Conservation (phyloP, 192 early-diverging fungal genomes). For the Entomortierella chlamydospora region DNA sequence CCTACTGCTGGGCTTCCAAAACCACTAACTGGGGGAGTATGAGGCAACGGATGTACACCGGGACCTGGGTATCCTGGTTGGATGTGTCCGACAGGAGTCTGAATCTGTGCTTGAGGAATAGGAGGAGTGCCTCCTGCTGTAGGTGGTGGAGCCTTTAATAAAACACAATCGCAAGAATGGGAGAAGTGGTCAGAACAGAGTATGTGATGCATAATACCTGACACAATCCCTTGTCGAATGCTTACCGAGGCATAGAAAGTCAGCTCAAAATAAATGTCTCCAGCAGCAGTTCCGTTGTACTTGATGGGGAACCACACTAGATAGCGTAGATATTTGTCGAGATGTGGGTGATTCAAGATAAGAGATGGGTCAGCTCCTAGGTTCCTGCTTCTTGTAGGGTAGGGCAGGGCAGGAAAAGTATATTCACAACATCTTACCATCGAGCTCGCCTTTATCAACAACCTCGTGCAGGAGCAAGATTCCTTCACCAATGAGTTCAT, state of each 20-base stretch:
- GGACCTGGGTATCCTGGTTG: constrained; percentile 36
- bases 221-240: background rate
- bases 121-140: constrained; percentile 36
- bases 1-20: constrained; percentile 27
- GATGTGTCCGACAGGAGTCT: constrained; percentile 22
- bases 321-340: background rate
- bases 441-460: constrained; percentile 62
- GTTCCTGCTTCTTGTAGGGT: too few relatives aligned
- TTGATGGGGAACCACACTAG: constrained; percentile 64
- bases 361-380: too few relatives aligned
- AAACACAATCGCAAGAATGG: background rate
- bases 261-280: constrained; percentile 65
- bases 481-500: constrained; percentile 62
- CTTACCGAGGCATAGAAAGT: constrained; percentile 67
- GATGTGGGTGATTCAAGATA: too few relatives aligned
- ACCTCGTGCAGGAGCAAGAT: constrained; percentile 58
- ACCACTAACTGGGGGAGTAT: constrained; percentile 12
- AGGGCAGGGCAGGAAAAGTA: too few relatives aligned
- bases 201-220: background rate
- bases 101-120: constrained; percentile 25
- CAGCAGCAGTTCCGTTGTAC: constrained; percentile 55
- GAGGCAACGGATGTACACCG: constrained; percentile 12
- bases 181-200: background rate
- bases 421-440: constrained; percentile 63
- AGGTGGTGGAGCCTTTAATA: constrained; percentile 24